These are phyloP conservation scores for Castanospermum australe DNA, from an alignment of 306 rosid genomes.

Conservation along the genomic window DNA sequence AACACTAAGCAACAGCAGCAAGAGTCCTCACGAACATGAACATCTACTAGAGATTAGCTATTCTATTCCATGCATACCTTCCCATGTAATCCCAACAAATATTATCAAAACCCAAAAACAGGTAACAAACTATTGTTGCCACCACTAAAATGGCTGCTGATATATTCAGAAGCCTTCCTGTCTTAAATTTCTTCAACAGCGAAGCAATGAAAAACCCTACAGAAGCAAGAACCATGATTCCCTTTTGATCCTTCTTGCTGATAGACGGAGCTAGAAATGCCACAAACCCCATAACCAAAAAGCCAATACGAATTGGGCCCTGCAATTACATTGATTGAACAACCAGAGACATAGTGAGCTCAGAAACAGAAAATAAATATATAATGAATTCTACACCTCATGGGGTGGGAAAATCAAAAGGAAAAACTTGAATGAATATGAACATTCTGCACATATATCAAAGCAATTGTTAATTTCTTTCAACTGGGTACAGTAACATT, in stretches of 20 bases:
- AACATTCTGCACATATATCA: neutral
- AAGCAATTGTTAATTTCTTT: neutral
- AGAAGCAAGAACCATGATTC: neutral
- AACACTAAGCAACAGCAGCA: neutral
- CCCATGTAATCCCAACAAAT: constrained; percentile 8
- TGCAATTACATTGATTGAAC: neutral
- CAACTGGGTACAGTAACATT: neutral
- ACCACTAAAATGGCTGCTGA: neutral
- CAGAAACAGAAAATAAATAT: no score
- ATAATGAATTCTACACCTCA: neutral
- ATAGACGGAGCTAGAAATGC: constrained; percentile 21
- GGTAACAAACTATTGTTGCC: constrained; percentile 4
- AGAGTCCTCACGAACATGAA: neutral
- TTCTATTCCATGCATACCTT: constrained; percentile 24
- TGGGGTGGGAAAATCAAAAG: neutral
- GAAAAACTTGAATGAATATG: neutral
- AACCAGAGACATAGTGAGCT: neutral
- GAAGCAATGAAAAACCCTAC: constrained; percentile 5
- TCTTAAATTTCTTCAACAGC: constrained; percentile 26
- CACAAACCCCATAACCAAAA: constrained; percentile 25
- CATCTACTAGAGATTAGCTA: neutral
- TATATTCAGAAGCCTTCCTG: constrained; percentile 15
- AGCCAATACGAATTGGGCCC: constrained; percentile 24
- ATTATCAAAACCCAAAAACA: constrained; percentile 6
- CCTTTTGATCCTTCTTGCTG: neutral